These are phyloP conservation scores for Saitozyma podzolica DNA, from an alignment of 768 basidiomycete species.

Conservation along the genomic window DNA sequence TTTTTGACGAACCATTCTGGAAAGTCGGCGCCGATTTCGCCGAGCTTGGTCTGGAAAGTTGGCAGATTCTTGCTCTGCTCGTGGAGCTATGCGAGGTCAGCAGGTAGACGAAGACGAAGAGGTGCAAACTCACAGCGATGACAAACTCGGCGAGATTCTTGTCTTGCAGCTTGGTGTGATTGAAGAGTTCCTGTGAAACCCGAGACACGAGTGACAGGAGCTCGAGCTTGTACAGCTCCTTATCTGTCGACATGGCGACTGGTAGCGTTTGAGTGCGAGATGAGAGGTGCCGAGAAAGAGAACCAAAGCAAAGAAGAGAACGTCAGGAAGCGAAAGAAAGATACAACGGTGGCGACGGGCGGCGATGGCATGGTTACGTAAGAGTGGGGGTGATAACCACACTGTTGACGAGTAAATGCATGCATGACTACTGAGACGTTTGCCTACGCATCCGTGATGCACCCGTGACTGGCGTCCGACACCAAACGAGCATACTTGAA, in stretches of 20 bases:
- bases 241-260: slow-evolving; percentile 35
- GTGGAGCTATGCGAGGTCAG: slow-evolving; percentile 60
- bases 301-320: not conserved
- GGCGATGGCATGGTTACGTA: too few relatives aligned
- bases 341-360: too few relatives aligned
- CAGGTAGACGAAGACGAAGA: not conserved
- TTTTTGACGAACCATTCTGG: slow-evolving; percentile 88
- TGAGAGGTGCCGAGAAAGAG: not conserved
- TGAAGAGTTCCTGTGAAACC: slow-evolving; percentile 89
- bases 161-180: slow-evolving; percentile 75
- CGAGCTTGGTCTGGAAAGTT: slow-evolving; percentile 78
- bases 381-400: too few relatives aligned
- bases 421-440: slow-evolving; percentile 7
- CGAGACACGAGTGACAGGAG: slow-evolving; percentile 85
- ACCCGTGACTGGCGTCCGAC: slow-evolving; percentile 86
- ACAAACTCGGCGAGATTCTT: slow-evolving; percentile 94
- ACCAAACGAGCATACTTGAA: slow-evolving; percentile 85
- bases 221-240: slow-evolving; percentile 88
- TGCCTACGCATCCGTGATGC: slow-evolving; percentile 53
- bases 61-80: slow-evolving; percentile 73
- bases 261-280: not conserved
- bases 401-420: slow-evolving; percentile 3
- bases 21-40: slow-evolving; percentile 75
- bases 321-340: too few relatives aligned
- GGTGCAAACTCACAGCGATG: slow-evolving; percentile 59